Conservation (phyloP, 208 protist genomes). For the Acanthamoeba lenticulata region DNA sequence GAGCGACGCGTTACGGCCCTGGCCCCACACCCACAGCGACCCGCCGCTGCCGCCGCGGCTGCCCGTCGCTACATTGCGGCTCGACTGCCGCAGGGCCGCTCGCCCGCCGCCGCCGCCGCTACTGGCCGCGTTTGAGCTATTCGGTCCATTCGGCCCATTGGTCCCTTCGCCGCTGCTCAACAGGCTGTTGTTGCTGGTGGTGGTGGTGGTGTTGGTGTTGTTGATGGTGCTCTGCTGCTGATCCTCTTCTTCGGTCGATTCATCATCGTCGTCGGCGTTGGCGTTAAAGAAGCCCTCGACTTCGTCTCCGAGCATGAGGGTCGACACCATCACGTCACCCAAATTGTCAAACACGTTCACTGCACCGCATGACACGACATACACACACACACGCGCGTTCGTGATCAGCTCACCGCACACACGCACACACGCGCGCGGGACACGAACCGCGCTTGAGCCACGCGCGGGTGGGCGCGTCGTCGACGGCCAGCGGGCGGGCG, state of each 20-base stretch:
- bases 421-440: not conserved
- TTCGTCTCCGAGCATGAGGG: conserved; percentile 52
- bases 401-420: too few species aligned
- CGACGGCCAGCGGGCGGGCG: too few species aligned
- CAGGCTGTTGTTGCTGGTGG: not conserved
- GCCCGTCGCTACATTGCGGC: not conserved
- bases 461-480: conserved; percentile 22
- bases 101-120: too few species aligned
- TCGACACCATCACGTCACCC: conserved; percentile 66
- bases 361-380: not conserved
- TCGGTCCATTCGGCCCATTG: too few species aligned
- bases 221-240: not conserved
- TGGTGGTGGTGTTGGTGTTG: not conserved
- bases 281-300: not conserved
- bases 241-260: conserved; percentile 26
- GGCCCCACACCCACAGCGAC: conserved; percentile 52
- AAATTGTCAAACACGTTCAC: conserved; percentile 64
- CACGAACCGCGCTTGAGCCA: conserved; percentile 55
- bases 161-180: not conserved
- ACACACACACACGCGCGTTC: not conserved
- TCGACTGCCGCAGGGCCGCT: not conserved
- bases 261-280: not conserved
- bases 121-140: too few species aligned
- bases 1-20: conserved; percentile 23
- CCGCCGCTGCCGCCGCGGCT: not conserved